phyloP scores from a whole-genome alignment of 148 eudicot species.

The Fagopyrum esculentum region DNA sequence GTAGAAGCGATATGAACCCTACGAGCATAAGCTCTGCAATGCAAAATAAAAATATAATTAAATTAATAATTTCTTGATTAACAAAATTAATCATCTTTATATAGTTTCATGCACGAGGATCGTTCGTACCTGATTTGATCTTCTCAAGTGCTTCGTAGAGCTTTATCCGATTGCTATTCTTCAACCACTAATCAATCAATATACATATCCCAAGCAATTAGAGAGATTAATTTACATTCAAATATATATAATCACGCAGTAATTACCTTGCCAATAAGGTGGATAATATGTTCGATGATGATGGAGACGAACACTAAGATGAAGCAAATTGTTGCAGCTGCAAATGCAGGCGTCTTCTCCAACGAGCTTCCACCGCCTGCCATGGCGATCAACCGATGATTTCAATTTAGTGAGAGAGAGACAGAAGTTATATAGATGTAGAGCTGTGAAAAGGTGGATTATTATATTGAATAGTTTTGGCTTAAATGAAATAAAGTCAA shows the following conservation, averaged over 20 bases:
- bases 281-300: constrained; percentile 1
- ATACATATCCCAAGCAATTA: neutral
- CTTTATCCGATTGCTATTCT: neutral
- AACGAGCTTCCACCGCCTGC: neutral
- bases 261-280: constrained; percentile 2
- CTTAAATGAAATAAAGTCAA: too few species aligned
- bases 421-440: neutral
- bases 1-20: constrained; percentile 9
- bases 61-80: too few species aligned
- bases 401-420: neutral
- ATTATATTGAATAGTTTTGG: too few species aligned
- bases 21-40: constrained; percentile 5
- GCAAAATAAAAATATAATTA: neutral
- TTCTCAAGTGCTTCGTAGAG: constrained; percentile 10
- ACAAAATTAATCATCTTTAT: neutral
- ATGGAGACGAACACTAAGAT: neutral
- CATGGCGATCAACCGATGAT: neutral
- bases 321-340: constrained; percentile 3
- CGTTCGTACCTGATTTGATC: constrained; percentile 6
- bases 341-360: neutral
- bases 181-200: constrained; percentile 1
- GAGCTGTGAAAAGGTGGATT: too few species aligned
- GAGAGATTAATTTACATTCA: neutral
- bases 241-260: neutral
- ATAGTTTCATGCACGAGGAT: neutral